These are phyloP conservation scores for Pittosporum tobira DNA, from an alignment of 129 eudicot species.

Conservation along the genomic window DNA sequence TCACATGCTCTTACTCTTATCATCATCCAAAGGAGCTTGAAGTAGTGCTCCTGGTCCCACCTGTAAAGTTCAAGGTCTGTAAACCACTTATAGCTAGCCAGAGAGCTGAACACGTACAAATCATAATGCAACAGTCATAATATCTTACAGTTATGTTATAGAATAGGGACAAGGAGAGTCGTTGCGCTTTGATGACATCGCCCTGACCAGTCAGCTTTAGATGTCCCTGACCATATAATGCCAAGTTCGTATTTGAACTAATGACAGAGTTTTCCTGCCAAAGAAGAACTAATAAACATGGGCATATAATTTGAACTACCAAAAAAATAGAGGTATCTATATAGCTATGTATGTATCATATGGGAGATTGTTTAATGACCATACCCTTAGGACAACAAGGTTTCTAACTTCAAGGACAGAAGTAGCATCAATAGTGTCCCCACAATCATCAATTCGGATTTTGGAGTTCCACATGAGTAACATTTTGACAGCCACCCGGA, in stretches of 20 bases:
- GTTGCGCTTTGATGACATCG: constrained; percentile 81
- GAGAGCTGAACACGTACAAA: background rate
- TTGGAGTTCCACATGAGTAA: constrained; percentile 88
- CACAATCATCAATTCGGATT: constrained; percentile 79
- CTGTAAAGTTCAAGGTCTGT: constrained; percentile 28
- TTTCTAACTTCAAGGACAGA: constrained; percentile 94
- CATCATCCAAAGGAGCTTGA: constrained; percentile 80
- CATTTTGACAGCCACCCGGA: constrained; percentile 83
- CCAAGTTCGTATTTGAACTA: constrained; percentile 82
- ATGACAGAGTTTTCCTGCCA: constrained; percentile 76
- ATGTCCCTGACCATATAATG: constrained; percentile 87
- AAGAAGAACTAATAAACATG: constrained; percentile 8
- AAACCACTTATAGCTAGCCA: background rate
- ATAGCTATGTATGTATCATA: background rate
- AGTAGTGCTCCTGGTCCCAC: constrained; percentile 82
- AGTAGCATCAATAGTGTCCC: constrained; percentile 57
- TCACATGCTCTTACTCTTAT: constrained; percentile 59
- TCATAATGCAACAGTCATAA: background rate
- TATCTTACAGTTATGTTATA: constrained; percentile 78
- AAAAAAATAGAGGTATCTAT: background rate
- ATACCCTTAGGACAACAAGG: constrained; percentile 77
- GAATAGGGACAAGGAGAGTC: constrained; percentile 75
- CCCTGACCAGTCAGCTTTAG: constrained; percentile 75
- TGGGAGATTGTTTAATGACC: constrained; percentile 4
- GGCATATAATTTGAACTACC: background rate